Conservation (phyloP, 176 grass and related monocot species). For the Tillandsia fasciculata region DNA sequence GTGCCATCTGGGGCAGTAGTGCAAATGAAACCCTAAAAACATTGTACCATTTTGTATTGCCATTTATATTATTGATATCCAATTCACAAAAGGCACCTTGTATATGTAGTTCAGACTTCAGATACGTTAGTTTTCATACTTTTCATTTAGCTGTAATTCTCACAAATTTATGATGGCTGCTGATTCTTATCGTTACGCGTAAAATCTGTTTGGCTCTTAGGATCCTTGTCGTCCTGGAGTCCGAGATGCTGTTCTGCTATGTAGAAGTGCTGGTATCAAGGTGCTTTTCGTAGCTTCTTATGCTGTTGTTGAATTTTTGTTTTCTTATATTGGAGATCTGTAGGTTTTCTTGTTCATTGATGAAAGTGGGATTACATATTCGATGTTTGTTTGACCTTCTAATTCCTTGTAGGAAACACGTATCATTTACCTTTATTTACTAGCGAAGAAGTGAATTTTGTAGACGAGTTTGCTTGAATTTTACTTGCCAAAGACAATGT, state of each 20-base stretch:
- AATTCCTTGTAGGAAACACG: not conserved
- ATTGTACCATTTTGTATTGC: too few relatives aligned
- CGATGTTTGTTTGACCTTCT: not conserved
- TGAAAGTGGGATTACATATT: not conserved
- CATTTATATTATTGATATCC: not conserved
- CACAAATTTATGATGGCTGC: not conserved
- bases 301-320: not conserved
- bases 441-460: not conserved
- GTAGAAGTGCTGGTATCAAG: constrained; percentile 66
- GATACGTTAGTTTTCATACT: constrained; percentile 1
- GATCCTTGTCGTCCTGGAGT: constrained; percentile 95
- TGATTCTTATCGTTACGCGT: not conserved
- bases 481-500: too few relatives aligned
- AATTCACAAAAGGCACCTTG: not conserved
- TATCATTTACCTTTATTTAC: not conserved
- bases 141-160: not conserved
- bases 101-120: too few relatives aligned
- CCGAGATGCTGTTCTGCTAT: constrained; percentile 58
- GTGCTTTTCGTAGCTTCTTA: constrained; percentile 21
- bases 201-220: constrained; percentile 17
- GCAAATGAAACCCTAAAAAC: too few relatives aligned
- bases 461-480: not conserved
- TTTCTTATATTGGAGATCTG: not conserved
- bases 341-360: not conserved
- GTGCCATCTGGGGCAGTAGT: too few relatives aligned